phyloP scores from a whole-genome alignment of 352 stramenopile species.

The Pythium utonaiense region DNA sequence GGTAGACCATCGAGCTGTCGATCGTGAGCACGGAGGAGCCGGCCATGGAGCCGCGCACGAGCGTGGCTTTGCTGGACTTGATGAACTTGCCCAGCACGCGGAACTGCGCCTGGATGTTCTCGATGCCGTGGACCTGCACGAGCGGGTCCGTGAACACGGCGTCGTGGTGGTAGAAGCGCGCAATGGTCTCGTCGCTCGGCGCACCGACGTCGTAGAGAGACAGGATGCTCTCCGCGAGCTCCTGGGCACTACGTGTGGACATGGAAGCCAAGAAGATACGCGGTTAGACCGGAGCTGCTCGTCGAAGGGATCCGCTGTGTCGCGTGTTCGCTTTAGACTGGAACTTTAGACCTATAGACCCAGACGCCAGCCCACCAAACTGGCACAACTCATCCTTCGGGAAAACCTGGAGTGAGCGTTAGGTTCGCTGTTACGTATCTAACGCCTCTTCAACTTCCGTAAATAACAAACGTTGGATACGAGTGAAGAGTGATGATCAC shows the following conservation, averaged over 20 bases:
- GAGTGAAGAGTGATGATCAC: neutral
- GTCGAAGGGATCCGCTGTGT: neutral
- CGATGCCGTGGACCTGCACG: conserved; percentile 63
- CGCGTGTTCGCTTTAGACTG: no score
- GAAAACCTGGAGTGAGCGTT: neutral
- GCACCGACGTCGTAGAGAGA: conserved; percentile 80
- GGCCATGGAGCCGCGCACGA: conserved; percentile 82
- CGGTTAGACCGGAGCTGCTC: conserved; percentile 16
- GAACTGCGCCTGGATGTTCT: conserved; percentile 87
- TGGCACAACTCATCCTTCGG: neutral
- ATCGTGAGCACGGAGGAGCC: conserved; percentile 75
- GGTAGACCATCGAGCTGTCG: conserved; percentile 73
- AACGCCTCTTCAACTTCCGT: neutral
- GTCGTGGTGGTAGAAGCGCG: conserved; percentile 72
- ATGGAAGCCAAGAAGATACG: conserved; percentile 19
- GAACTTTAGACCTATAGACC: neutral
- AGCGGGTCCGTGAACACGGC: conserved; percentile 80
- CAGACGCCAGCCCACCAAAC: neutral
- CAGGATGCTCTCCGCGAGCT: conserved; percentile 74
- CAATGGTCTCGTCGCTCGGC: conserved; percentile 63
- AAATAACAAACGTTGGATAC: neutral
- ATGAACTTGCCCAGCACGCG: conserved; percentile 74
- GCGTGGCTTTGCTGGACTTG: conserved; percentile 68
- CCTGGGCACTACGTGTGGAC: conserved; percentile 65
- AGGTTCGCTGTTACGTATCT: neutral